A percentile compares a stretch with the other conserved stretches of the same genome.
phyloP scores from a whole-genome alignment of 2,329 filamentous ascomycete genomes.

The Penicillium thymicola region DNA sequence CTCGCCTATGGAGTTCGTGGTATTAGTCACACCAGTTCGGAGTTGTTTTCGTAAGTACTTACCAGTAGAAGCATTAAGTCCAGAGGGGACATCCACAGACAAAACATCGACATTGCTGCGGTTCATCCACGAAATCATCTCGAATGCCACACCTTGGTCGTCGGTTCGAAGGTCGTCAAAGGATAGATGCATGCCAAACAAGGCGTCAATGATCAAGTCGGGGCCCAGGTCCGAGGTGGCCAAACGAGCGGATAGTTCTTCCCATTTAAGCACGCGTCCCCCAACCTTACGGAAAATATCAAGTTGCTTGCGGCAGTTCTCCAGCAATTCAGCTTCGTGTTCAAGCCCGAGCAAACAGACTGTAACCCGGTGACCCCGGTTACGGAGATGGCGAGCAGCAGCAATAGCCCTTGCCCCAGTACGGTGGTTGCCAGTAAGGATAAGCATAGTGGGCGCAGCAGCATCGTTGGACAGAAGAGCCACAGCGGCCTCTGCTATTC shows the following conservation, averaged over 20 bases:
- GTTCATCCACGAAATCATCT: slow-evolving; percentile 92
- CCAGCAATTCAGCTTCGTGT: slow-evolving; percentile 74
- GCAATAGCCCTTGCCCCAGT: slow-evolving; percentile 80
- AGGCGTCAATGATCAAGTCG: slow-evolving; percentile 81
- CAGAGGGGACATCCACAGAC: slow-evolving; percentile 86
- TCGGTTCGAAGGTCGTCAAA: slow-evolving; percentile 84
- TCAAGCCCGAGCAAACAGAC: slow-evolving; percentile 83
- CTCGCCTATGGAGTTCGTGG: slow-evolving; percentile 42
- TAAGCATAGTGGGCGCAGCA: slow-evolving; percentile 59
- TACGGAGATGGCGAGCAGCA: slow-evolving; percentile 80
- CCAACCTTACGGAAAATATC: slow-evolving; percentile 81
- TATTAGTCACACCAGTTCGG: slow-evolving; percentile 10
- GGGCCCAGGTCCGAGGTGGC: slow-evolving; percentile 60
- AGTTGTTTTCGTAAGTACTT: slow-evolving; percentile 43
- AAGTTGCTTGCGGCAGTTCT: slow-evolving; percentile 76
- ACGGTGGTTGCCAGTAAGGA: slow-evolving; percentile 94
- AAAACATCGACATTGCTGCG: slow-evolving; percentile 78
- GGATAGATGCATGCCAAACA: slow-evolving; percentile 79
- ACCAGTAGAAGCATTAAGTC: slow-evolving; percentile 76
- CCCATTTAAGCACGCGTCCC: slow-evolving; percentile 65
- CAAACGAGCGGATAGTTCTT: slow-evolving; percentile 52
- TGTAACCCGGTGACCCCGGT: slow-evolving; percentile 75
- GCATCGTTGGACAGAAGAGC: slow-evolving; percentile 61
- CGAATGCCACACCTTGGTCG: slow-evolving; percentile 79
- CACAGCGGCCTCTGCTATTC: slow-evolving; percentile 76